Evolutionary conservation across 176 grass and related monocot genomes (phyloP), one percentile per base, ranked within the genome.

Genomic region (Zea mays): DNA sequence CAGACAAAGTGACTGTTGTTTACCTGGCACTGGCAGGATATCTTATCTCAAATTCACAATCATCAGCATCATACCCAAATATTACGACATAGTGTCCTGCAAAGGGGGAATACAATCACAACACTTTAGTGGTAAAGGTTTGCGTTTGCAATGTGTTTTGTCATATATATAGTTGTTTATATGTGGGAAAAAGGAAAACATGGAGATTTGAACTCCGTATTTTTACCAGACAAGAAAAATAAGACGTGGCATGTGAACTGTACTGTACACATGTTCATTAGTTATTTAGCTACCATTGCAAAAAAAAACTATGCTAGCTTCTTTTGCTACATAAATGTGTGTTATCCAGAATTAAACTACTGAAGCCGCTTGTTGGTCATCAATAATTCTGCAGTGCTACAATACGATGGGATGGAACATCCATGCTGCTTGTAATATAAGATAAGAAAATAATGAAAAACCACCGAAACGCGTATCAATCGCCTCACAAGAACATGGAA

Each of bases 1-100:
- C 3, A 43, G 16, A 82, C 4, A 37, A 38, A 3, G 16, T 40
- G 45, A 57, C 61, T 63, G 72, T 4, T 59, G 34, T 11, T 35
- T 90, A 98, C 96, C 96, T 90, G 5, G 96, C 88, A 88, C 89
- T 92, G 76, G 96, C 91, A 38, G 96, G 96, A 83, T 98, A 92
- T 82, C 96, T 90, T 86, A 99, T 99, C 83, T 99, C 96, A 92
- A 99, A 99, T 87, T 99, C 87, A 49, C 70, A 81, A 69, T 81
- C 71, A 71, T 91, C 90, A 52, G 87, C 83, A 89, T 98, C 92
- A 76, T 92, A 98, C 35, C 96, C 96, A 81, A 91, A 98, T 85
- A 98, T 92, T 61, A 98, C 74, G 56, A 98, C 78, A 90, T 98
- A 98, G 72, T 98, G 96, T 36, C 95, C 95, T 97, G 80, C 41